A percentile compares a stretch with the other conserved stretches of the same genome.
phyloP scores from a whole-genome alignment of 208 protist species.

The Spongospora subterranea region DNA sequence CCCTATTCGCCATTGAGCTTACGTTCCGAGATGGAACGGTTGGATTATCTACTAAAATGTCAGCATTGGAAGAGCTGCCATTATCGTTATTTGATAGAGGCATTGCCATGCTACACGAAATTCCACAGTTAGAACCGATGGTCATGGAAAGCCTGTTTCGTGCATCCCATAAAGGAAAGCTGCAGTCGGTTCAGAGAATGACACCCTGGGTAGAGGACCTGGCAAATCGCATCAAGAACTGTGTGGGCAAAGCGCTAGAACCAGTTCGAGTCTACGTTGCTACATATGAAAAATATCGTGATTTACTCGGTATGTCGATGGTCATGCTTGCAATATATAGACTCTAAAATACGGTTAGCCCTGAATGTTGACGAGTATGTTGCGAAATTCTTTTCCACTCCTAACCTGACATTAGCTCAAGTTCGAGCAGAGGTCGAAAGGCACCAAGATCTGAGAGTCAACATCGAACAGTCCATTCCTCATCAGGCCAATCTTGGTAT shows the following conservation, averaged over 20 bases:
- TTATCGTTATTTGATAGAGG: constrained; percentile 45
- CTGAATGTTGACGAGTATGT: constrained; percentile 52
- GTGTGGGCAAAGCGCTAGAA: constrained; percentile 23
- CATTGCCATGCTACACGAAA: constrained; percentile 49
- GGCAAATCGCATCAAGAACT: neutral
- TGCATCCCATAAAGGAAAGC: constrained; percentile 28
- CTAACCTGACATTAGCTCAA: neutral
- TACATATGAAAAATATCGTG: constrained; percentile 13
- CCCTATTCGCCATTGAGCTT: constrained; percentile 54
- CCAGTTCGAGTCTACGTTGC: neutral
- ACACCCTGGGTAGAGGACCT: constrained; percentile 27
- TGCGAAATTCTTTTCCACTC: constrained; percentile 15
- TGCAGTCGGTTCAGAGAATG: neutral
- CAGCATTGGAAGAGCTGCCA: constrained; percentile 26
- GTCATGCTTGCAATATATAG: neutral
- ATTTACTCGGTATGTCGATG: neutral
- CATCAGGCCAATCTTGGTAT: constrained; percentile 22
- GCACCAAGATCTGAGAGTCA: neutral
- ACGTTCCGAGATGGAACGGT: constrained; percentile 52
- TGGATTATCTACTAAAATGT: constrained; percentile 46
- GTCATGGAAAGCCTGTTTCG: constrained; percentile 59
- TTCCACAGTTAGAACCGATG: constrained; percentile 57
- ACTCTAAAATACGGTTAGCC: neutral
- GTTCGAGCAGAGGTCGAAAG: constrained; percentile 15
- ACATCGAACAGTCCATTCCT: neutral